Conservation (phyloP, 306 rosid genomes). For the Gynostemma pentaphyllum region DNA sequence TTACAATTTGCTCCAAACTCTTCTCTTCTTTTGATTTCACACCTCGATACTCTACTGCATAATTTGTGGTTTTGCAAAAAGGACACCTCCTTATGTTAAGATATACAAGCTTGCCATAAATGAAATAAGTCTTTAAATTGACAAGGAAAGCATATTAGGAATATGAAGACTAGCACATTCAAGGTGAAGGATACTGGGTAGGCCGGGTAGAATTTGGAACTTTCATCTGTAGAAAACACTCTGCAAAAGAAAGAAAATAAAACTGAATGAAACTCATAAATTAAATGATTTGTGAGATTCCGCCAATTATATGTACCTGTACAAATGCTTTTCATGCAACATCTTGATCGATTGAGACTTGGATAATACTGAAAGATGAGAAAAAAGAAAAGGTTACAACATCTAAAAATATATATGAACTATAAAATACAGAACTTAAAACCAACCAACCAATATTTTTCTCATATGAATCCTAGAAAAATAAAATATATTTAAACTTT, state of each 20-base stretch:
- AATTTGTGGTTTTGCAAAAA: constrained; percentile 82
- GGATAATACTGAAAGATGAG: constrained; percentile 64
- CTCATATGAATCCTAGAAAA: background rate
- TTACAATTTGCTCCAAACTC: constrained; percentile 84
- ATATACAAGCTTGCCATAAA: constrained; percentile 17
- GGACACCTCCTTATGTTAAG: constrained; percentile 82
- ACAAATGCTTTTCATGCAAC: constrained; percentile 97
- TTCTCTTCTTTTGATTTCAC: constrained; percentile 94
- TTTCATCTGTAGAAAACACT: constrained; percentile 99
- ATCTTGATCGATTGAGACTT: constrained; percentile 96
- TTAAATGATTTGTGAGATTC: background rate
- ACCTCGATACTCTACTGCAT: constrained; percentile 96
- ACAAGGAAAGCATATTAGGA: background rate
- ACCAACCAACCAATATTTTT: no score
- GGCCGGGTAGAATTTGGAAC: constrained; percentile 98
- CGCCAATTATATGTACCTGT: constrained; percentile 47
- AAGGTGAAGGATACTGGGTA: constrained; percentile 77
- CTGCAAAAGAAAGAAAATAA: constrained; percentile 43
- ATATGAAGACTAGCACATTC: constrained; percentile 9
- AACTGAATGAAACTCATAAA: background rate
- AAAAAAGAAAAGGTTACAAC: constrained; percentile 7
- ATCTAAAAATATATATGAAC: background rate
- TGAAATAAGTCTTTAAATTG: background rate
- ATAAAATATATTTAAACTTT: background rate
- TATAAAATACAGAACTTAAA: background rate